A percentile compares a stretch with the other conserved stretches of the same genome.
Conservation (phyloP, 176 grass and related monocot genomes). For the Oryza nivara region DNA sequence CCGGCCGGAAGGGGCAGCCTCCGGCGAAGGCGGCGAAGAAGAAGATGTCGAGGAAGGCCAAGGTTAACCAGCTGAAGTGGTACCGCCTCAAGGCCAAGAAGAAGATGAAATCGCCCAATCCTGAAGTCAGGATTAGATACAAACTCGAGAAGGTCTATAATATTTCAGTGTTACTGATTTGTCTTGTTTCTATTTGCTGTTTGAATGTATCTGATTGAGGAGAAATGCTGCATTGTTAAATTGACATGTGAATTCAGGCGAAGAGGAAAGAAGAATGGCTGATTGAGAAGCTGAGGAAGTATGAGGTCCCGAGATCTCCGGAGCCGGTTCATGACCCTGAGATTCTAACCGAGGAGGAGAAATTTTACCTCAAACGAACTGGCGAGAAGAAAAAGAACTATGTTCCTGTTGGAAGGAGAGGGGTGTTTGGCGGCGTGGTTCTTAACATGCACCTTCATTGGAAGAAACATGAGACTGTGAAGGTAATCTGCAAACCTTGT, state of each 20-base stretch:
- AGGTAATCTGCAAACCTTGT: conserved; percentile 75
- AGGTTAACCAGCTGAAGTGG: conserved; percentile 81
- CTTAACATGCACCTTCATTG: conserved; percentile 90
- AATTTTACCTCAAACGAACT: conserved; percentile 63
- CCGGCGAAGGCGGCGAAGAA: conserved; percentile 21
- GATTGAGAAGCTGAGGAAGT: conserved; percentile 84
- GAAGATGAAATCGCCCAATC: conserved; percentile 80
- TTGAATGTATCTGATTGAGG: background rate
- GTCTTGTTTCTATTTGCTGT: too few species aligned
- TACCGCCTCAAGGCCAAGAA: conserved; percentile 82
- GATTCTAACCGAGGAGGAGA: conserved; percentile 77
- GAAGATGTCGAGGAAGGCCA: conserved; percentile 79
- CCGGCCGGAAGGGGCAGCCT: background rate
- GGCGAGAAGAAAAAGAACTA: conserved; percentile 83
- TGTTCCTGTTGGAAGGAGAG: conserved; percentile 73
- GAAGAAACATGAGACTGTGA: conserved; percentile 82
- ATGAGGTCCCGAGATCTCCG: conserved; percentile 45
- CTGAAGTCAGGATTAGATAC: conserved; percentile 84
- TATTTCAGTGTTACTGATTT: too few species aligned
- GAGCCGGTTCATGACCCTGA: conserved; percentile 66
- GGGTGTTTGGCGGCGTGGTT: conserved; percentile 81
- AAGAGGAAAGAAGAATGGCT: conserved; percentile 89
- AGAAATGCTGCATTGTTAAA: conserved; percentile 2
- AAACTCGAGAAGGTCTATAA: conserved; percentile 55
- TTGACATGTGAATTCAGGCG: conserved; percentile 42